Percentiles rank a stretch among this genome's conserved stretches.
phyloP scores from a whole-genome alignment of 148 eudicot species.

The Vaccinium darrowii region DNA sequence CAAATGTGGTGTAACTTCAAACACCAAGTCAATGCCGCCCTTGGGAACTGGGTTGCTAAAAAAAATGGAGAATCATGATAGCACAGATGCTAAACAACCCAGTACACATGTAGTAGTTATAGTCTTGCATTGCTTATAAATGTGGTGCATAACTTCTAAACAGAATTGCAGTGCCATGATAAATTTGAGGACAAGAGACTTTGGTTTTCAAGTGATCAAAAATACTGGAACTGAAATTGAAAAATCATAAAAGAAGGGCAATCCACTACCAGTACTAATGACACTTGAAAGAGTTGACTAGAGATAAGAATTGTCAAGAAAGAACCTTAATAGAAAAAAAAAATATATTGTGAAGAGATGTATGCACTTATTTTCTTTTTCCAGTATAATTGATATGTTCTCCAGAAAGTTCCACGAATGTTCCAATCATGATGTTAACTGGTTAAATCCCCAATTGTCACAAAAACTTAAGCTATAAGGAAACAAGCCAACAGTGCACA shows the following conservation, averaged over 20 bases:
- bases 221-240: not conserved
- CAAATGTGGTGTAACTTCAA: conserved; percentile 2
- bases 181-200: not conserved
- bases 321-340: not conserved
- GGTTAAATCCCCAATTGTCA: not conserved
- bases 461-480: not conserved
- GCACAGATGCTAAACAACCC: not conserved
- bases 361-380: not conserved
- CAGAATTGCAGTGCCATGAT: not conserved
- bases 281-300: not conserved
- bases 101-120: not conserved
- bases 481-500: not conserved
- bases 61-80: not conserved
- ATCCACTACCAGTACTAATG: not conserved
- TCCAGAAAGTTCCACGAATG: not conserved
- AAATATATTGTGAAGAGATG: not conserved
- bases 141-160: not conserved
- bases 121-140: not conserved
- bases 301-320: not conserved
- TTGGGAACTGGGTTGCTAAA: no score
- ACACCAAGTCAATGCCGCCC: not conserved
- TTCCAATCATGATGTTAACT: not conserved
- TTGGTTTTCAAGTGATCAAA: not conserved
- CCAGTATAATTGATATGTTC: not conserved
- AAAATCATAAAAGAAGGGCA: not conserved